Percentiles rank a stretch among this genome's conserved stretches.
Conservation (phyloP, 208 protist genomes). For the Phytomonas sp. region DNA sequence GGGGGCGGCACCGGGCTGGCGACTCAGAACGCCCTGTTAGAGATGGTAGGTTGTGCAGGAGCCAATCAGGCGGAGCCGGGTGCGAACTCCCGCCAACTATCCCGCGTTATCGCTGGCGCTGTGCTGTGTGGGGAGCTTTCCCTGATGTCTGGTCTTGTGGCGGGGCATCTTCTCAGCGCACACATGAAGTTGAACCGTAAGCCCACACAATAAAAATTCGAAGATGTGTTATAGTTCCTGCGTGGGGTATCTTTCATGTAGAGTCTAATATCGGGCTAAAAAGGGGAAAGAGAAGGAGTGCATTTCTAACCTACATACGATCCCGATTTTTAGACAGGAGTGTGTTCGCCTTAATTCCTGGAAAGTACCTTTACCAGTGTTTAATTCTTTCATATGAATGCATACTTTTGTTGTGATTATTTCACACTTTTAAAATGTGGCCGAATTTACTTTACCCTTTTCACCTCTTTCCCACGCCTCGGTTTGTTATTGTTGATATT, state of each 20-base stretch:
- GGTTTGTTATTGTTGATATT: neutral
- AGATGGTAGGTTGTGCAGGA: constrained; percentile 89
- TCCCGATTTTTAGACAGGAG: neutral
- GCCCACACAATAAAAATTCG: constrained; percentile 8
- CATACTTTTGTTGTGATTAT: neutral
- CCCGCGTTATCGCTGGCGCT: constrained; percentile 83
- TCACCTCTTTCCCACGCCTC: neutral
- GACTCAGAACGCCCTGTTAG: constrained; percentile 91
- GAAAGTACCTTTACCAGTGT: neutral
- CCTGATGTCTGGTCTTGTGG: constrained; percentile 89
- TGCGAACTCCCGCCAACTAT: constrained; percentile 87
- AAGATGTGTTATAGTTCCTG: neutral
- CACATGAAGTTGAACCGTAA: constrained; percentile 93
- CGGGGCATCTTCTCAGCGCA: constrained; percentile 84
- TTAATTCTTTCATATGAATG: neutral
- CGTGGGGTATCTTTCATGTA: neutral
- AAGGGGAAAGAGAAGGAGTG: neutral
- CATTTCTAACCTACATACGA: neutral
- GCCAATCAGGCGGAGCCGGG: constrained; percentile 80
- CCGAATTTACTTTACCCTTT: neutral
- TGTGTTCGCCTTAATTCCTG: neutral
- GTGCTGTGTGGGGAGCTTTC: constrained; percentile 98
- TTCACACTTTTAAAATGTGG: neutral
- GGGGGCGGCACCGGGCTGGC: constrained; percentile 95
- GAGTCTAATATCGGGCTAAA: neutral